phyloP scores from a whole-genome alignment of 257 asterid species.

The Solanum gandarillasii region DNA sequence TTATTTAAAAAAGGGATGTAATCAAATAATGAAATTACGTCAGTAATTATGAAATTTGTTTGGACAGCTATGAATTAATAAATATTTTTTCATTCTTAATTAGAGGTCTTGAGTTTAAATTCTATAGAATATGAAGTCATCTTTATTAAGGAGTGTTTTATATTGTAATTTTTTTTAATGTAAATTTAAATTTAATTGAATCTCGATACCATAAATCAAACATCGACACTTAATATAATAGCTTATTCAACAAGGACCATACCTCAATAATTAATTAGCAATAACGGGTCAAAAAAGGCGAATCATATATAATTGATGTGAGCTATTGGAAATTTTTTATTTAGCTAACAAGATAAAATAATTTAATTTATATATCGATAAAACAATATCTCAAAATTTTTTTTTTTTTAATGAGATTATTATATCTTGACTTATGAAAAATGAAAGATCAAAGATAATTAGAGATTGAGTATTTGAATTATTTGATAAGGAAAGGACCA shows the following conservation, averaged over 20 bases:
- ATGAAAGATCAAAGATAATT: neutral
- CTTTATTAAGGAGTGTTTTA: neutral
- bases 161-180: accelerated
- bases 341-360: neutral
- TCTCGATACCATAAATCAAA: neutral
- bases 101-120: neutral
- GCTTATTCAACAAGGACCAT: neutral
- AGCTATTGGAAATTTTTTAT: neutral
- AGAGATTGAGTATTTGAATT: neutral
- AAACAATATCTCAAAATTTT: neutral
- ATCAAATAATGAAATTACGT: neutral
- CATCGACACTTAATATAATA: neutral
- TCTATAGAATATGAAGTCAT: neutral
- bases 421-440: neutral
- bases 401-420: neutral
- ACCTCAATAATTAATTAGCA: neutral
- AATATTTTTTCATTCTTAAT: no score
- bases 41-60: neutral
- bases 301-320: neutral
- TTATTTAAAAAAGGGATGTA: neutral
- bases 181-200: neutral
- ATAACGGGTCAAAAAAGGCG: neutral
- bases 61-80: neutral
- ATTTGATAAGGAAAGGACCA: neutral
- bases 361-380: neutral